A percentile compares a stretch with the other conserved stretches of the same genome.
Evolutionary conservation across 306 rosid species (phyloP).

Genomic region (Quercus suber): DNA sequence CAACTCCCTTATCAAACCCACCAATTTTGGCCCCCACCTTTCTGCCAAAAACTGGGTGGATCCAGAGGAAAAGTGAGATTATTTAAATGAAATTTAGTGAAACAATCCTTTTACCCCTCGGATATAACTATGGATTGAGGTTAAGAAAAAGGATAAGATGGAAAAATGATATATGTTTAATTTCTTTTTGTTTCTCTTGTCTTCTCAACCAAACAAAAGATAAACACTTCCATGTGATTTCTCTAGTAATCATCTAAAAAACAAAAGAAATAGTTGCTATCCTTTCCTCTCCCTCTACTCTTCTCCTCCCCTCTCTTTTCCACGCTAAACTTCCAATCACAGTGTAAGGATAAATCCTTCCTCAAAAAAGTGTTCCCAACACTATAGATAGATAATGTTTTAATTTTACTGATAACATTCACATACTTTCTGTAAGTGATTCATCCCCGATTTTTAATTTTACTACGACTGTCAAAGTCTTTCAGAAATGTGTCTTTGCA

Average conservation of each 20-base stretch:
- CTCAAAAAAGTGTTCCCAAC: background rate
- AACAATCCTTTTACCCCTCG: background rate
- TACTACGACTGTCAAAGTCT: background rate
- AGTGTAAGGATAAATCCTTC: background rate
- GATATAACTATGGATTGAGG: background rate
- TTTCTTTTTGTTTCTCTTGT: background rate
- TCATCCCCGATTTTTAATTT: background rate
- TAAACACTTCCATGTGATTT: background rate
- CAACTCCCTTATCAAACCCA: background rate
- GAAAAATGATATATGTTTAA: background rate
- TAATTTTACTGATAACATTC: background rate
- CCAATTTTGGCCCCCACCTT: background rate
- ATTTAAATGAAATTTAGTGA: background rate
- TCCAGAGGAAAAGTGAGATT: background rate
- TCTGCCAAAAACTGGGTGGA: background rate
- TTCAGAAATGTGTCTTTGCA: background rate
- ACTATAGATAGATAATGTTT: background rate
- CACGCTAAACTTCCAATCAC: background rate
- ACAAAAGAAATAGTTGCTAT: background rate
- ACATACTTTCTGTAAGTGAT: background rate
- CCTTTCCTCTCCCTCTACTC: background rate
- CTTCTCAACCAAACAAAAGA: background rate
- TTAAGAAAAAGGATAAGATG: background rate
- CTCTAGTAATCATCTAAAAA: background rate
- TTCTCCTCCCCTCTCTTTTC: background rate